Evolutionary conservation across 106 monocot species (phyloP), one percentile per base, ranked within the genome.

Genomic region (Acorus calamus): DNA sequence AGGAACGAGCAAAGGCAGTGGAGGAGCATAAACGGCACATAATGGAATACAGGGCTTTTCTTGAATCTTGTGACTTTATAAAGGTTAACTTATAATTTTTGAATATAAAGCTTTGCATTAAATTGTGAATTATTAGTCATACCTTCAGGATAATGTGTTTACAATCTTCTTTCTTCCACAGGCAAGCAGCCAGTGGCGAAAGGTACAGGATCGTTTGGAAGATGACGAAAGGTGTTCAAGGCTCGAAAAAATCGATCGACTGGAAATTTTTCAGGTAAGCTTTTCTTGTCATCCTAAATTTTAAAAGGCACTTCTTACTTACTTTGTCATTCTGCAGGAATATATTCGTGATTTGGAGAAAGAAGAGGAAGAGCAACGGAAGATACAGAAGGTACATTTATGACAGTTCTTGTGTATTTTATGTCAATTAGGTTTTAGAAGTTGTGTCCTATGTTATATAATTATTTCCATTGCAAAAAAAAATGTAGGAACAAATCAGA

Each of bases 11-110:
- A 64, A 99, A 83, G 73, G 92, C 92, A 62, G 81, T 74, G 56
- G 98, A 99, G 71, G 92, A 88, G 70, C 87, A 88, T 69, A 99
- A 99, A 59, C 73, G 53, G 44, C 74, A 88, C 57, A 75, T 88
- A 62, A 69, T 63, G 4, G 98, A 92, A 50, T 99, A 86, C 64
- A 83, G 73, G 79, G 77, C 78, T 61, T 99, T 92, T 71, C 81
- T 99, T 59, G 84, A 83, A 71, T 99, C 98, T 47, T 92, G 98
- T 62, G 92, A 88, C 42, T 99, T 86, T 62, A 88, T 99, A 47
- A 92, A 99, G 88, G 92, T 96, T 7, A 0, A 12, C 3, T 13
- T 65, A 3, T 50, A 11, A 43, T 44, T 56, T n/a, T 62, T 14
- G 9, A 6, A 11, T 41, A 60, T 51, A 46, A 14, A 7, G 46